Conservation (phyloP, 768 basidiomycete genomes). For the Russula foetens region DNA sequence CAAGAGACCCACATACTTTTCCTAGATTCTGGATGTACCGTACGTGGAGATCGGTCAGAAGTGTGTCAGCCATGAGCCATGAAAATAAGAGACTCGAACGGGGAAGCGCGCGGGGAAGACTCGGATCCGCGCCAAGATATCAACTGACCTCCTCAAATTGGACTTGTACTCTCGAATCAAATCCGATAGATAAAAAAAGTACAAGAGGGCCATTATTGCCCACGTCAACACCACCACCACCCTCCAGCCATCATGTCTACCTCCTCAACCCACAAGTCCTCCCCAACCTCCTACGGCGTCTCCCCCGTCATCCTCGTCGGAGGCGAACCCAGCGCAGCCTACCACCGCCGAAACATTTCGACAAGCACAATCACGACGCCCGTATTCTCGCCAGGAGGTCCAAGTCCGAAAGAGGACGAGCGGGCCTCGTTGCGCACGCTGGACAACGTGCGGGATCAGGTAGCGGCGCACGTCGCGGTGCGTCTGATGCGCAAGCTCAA, state of each 20-base stretch:
- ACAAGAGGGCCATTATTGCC: no score
- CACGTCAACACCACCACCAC: no score
- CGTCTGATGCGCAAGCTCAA: constrained; percentile 44
- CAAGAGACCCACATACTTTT: constrained; percentile 44
- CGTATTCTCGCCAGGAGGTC: constrained; percentile 12
- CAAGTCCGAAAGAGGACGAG: background rate
- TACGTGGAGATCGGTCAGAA: constrained; percentile 56
- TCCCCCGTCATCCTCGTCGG: constrained; percentile 2
- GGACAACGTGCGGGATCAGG: constrained; percentile 53
- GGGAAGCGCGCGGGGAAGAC: no score
- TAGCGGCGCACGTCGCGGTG: constrained; percentile 48
- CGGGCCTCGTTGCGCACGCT: constrained; percentile 35
- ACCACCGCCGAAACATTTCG: constrained; percentile 11
- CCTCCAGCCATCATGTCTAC: no score
- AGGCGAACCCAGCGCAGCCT: background rate
- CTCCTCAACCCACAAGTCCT: constrained; percentile 8
- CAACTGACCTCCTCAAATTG: no score
- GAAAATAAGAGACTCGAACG: no score
- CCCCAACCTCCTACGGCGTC: constrained; percentile 17
- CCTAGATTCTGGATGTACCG: constrained; percentile 70
- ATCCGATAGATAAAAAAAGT: no score
- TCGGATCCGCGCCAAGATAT: no score
- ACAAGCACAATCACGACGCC: constrained; percentile 15
- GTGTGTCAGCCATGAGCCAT: constrained; percentile 9
- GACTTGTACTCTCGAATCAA: no score